Base-by-base conservation (phyloP, 2,329 filamentous ascomycete species). In the Trichoderma koningiopsis region DNA sequence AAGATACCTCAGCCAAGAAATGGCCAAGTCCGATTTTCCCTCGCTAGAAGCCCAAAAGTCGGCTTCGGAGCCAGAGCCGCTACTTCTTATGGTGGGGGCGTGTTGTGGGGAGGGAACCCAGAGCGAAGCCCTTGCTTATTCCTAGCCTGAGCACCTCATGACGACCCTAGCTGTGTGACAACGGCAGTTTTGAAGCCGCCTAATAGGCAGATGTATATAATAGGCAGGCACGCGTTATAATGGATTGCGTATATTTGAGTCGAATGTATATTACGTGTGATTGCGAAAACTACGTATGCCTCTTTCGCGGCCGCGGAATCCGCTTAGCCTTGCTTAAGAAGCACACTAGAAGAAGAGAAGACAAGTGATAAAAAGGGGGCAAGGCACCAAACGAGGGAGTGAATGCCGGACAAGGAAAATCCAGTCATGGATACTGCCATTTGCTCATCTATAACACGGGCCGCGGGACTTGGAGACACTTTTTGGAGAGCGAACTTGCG, bases 341-440 rank as follows among this genome's bases (percentile, higher is more conserved):
- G 6, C 16, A 19, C 16, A n/a, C 40, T 43, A 49, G n/a, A 22
- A 49, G 8, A 11, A 5, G 24, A 13, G n/a, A 43, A 4, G 8
- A 3, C n/a, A 43, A 43, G 16, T 19, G 16, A 43, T n/a, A 7
- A 43, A 40, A 16, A 40, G 14, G 5, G 37, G 27, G 27, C 27
- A 7, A 49, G n/a, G 22, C 43, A 24, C 22, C 13, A 13, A 13
- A 22, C 13, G n/a, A 49, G 13, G 33, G 33, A n/a, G 33, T 19
- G 40, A 43, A 43, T 43, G 22, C n/a, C 6, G n/a, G 47, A 5
- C 11, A 49, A 5, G 4, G 10, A 49, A 49, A 24, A 49, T 10
- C 10, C 8, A 10, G 47, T 13, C 37, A 65, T 65, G 62, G 53
- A 66, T 14, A 66, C 37, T 14, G 53, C 53, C n/a, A 58, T 66